These are phyloP conservation scores for Tuber borchii DNA, from an alignment of 495 filamentous ascomycete genomes.

Conservation along the genomic window DNA sequence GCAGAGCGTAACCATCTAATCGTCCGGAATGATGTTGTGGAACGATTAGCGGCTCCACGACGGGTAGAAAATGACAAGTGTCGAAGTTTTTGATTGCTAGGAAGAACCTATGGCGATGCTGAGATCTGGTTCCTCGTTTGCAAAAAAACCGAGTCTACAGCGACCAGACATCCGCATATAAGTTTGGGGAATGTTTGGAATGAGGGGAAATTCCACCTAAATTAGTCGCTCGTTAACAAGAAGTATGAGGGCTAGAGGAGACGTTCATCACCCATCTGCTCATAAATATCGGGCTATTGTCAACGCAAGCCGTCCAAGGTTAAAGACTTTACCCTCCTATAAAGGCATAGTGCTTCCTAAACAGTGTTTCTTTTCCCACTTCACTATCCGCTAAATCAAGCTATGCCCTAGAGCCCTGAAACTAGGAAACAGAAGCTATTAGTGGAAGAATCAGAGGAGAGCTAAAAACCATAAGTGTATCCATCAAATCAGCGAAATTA, in stretches of 20 bases:
- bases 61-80: neutral
- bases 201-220: neutral
- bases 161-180: neutral
- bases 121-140: neutral
- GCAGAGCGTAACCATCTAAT: neutral
- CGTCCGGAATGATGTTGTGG: neutral
- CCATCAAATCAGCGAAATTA: neutral
- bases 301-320: neutral
- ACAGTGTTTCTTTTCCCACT: neutral
- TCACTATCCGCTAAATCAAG: neutral
- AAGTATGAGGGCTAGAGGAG: neutral
- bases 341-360: neutral
- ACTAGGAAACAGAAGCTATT: neutral
- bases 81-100: neutral
- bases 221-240: neutral
- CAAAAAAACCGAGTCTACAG: neutral
- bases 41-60: neutral
- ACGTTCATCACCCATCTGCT: neutral
- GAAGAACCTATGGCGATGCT: neutral
- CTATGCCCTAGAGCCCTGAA: neutral
- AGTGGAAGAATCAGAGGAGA: neutral
- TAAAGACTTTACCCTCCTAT: neutral
- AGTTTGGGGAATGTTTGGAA: neutral
- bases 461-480: neutral
- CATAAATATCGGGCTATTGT: neutral